Evolutionary conservation across 106 monocot genomes (phyloP), one percentile per base, ranked within the genome.

Genomic region (Allium cepa): DNA sequence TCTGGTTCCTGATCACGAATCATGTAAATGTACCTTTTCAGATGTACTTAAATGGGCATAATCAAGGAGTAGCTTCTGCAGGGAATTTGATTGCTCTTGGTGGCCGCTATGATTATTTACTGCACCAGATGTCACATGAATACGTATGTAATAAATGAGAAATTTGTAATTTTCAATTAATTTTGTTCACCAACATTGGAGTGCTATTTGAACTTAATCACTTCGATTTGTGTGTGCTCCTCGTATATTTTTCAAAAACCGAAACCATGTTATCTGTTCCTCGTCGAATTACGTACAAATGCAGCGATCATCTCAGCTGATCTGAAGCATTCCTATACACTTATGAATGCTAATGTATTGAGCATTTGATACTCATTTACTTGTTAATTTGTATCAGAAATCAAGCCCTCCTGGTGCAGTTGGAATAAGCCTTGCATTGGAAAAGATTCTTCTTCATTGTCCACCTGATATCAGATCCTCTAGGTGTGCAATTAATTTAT

Each of bases 351-450:
- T 13, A 48, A 12, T 15, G 11, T 55, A 8, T 12, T 26, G 45
- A 13, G 46, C 28, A 62, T 51, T 69, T 1, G 13, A 63, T 69
- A 15, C 12, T 53, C 52, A 26, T 17, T 71, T 1, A 69, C 27
- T 3, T 49, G 74, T 9, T 70, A 11, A 1, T 11, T 6, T 69
- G 36, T n/a, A 14, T 56, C 79, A 99, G 92, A 99, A 85, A 77
- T 74, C 61, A 14, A 93, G 48, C 59, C 77, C 84, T 36, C 90
- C 97, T 17, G 84, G 90, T 76, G 97, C 87, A 62, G 92, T 85
- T 72, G 97, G 97, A 57, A 77, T 92, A 18, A 99, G 92, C 71
- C 68, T 99, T 71, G 97, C 92, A 71, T 71, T 99, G 77, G 97
- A 99, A 69, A 99, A 99, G 71, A 76, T 99, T 61, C 78, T 87